Base-by-base conservation (phyloP, 176 grass and related monocot genomes). In the Rhynchospora tenuis region DNA sequence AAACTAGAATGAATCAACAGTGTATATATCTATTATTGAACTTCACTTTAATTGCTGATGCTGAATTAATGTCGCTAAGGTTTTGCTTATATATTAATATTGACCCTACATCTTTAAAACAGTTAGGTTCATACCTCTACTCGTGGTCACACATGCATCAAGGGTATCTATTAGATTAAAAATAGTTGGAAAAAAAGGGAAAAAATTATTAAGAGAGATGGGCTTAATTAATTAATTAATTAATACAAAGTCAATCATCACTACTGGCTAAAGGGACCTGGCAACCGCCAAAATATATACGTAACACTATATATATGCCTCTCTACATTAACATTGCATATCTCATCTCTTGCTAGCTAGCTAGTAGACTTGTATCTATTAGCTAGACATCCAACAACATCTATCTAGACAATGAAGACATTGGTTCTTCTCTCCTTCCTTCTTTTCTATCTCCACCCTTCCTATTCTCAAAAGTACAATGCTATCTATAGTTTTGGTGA, bases 401-500 rank as follows among this genome's bases (percentile, higher is more conserved):
- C 19, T 16, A 6, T 2, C 0, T 15, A 54, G 4, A n/a, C 50
- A 81, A 60, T 88, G 79, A 94, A 90, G 89, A 84, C 38, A 83
- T 52, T 81, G 13, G 64, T 79, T 43, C 46, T 93, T 33, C 67
- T 71, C 57, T 56, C 91, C 1, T 51, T 86, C 28, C 19, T 47
- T 11, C 77, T 76, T 19, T 81, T 86, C 1, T 9, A 13, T 12
- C 80, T 84, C 59, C 0, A 85, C 63, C 67, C 61, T 79, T 88
- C 89, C 23, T 84, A 86, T 33, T 88, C 81, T 75, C 91, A 89
- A 89, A 84, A 70, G 38, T 97, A 90, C 86, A 91, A 94, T 84
- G 94, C 94, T 60, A 85, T 97, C 48, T 97, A 68, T 68, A 97
- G 91, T 83, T 97, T 94, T 81, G 94, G 94, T 31, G 94, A 97